Base-by-base conservation (phyloP, 805 yeast species). In the Diddensiella santjacobensis region DNA sequence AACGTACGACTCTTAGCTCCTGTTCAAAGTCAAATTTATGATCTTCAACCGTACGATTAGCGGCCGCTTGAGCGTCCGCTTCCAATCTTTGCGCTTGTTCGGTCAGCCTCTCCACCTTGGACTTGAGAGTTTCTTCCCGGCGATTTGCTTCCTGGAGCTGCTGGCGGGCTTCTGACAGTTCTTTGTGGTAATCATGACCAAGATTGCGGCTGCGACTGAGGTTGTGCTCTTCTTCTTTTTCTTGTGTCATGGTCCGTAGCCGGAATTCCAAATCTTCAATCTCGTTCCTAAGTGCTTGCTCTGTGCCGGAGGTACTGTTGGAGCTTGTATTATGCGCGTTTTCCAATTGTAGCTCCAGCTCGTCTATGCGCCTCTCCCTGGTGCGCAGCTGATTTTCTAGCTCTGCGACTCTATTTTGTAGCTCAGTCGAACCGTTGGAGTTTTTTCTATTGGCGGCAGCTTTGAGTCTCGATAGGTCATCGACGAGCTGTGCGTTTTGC, bases 181-280 rank as follows among this genome's bases (percentile, higher is more conserved):
- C 38, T 35, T 35, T 8, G 8, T 8, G 20, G 8, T n/a, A 35
- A 8, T 35, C 38, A 17, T 35, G 38, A 13, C 15, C 15, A 35
- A n/a, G 6, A n/a, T 8, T 35, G 8, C 18, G 38, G 18, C 15
- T 35, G 6, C 38, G 8, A 8, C 18, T 15, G 10, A 8, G 8
- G 8, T n/a, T 35, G 8, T 35, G 20, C 6, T 35, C 15, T 35
- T 35, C 38, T 15, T 35, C 38, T 35, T 35, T 35, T 33, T 44
- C 42, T 17, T 30, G 41, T 18, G 24, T 29, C 37, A 33, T 29
- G n/a, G 36, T n/a, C 22, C 47, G 31, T 19, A 50, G 20, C 31
- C 42, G 35, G 20, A 37, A 26, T 17, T 40, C 41, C 15, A 46
- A 11, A 13, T 42, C 47, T n/a, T 47, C 47, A 22, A 49, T 41